Conservation (phyloP, 2,329 filamentous ascomycete genomes). For the Aureobasidium sp. region DNA sequence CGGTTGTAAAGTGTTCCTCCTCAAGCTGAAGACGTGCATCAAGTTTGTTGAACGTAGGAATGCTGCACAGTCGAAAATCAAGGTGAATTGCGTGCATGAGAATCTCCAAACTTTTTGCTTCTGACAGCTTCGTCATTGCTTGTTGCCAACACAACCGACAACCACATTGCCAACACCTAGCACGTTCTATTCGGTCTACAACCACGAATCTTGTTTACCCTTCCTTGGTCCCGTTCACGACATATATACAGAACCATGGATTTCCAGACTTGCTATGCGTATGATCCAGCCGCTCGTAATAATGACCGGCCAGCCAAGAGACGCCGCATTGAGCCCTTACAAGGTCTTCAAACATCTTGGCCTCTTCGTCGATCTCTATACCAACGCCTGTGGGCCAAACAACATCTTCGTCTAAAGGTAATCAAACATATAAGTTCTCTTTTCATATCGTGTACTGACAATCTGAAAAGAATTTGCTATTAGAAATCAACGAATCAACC, state of each 20-base stretch:
- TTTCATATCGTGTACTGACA: background rate
- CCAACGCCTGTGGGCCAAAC: conserved; percentile 67
- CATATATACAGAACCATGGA: conserved; percentile 42
- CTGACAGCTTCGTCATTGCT: conserved; percentile 15
- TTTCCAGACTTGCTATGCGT: conserved; percentile 54
- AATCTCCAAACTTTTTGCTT: conserved; percentile 11
- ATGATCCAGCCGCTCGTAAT: conserved; percentile 34
- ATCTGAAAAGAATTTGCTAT: conserved; percentile 37
- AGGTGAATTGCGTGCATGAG: background rate
- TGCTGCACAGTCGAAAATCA: background rate
- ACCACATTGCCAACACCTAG: too few relatives aligned
- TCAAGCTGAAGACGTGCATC: conserved; percentile 25
- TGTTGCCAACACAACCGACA: conserved; percentile 6
- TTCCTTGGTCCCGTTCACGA: background rate
- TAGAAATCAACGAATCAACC: conserved; percentile 43
- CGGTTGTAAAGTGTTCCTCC: conserved; percentile 22
- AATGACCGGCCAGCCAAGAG: conserved; percentile 45
- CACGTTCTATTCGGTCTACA: conserved; percentile 3
- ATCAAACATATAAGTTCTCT: background rate
- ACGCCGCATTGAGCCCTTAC: conserved; percentile 34
- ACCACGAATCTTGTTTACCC: conserved; percentile 8
- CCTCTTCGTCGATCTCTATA: conserved; percentile 66
- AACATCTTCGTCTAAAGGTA: conserved; percentile 71
- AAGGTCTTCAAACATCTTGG: conserved; percentile 41
- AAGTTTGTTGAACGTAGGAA: background rate